These are phyloP conservation scores for Gracilariopsis chorda DNA, from an alignment of 23 red algal species.

Conservation along the genomic window DNA sequence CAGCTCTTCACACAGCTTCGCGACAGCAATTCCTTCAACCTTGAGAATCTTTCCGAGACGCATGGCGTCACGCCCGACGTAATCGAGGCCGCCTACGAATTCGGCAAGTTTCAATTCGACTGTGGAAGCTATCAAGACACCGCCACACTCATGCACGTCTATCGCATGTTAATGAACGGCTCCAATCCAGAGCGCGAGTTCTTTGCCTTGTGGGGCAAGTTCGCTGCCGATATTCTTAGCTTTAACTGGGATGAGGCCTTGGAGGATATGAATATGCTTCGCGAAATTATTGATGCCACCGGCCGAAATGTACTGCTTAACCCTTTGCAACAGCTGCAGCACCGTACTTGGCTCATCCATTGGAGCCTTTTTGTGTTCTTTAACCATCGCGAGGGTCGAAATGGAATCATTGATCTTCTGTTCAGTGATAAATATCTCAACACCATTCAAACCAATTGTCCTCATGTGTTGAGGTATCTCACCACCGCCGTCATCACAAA, in stretches of 20 bases:
- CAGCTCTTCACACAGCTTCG: constrained; percentile 45
- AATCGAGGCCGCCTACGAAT: constrained; percentile 87
- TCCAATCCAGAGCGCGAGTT: constrained; percentile 78
- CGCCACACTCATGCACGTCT: constrained; percentile 71
- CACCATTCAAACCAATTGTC: constrained; percentile 97
- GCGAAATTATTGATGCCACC: constrained; percentile 76
- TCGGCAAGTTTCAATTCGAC: constrained; percentile 94
- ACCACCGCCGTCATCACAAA: constrained; percentile 79
- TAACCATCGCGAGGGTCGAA: constrained; percentile 74
- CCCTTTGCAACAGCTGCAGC: constrained; percentile 94
- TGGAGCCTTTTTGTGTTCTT: constrained; percentile 99
- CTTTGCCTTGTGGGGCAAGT: constrained; percentile 86
- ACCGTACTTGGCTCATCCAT: constrained; percentile 97
- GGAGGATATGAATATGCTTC: constrained; percentile 78
- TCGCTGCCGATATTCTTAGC: constrained; percentile 86
- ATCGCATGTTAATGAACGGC: constrained; percentile 63
- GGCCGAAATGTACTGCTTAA: constrained; percentile 68
- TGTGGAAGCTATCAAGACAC: constrained; percentile 92
- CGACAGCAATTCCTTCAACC: constrained; percentile 40
- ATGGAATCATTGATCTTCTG: constrained; percentile 83
- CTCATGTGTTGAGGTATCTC: constrained; percentile 97
- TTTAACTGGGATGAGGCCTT: constrained; percentile 74
- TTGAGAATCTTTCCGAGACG: constrained; percentile 38
- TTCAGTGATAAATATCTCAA: constrained; percentile 93
- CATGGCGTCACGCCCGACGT: constrained; percentile 77